A percentile compares a stretch with the other conserved stretches of the same genome.
Evolutionary conservation across 2,329 filamentous ascomycete genomes (phyloP).

Genomic region (Cordyceps tenuipes): DNA sequence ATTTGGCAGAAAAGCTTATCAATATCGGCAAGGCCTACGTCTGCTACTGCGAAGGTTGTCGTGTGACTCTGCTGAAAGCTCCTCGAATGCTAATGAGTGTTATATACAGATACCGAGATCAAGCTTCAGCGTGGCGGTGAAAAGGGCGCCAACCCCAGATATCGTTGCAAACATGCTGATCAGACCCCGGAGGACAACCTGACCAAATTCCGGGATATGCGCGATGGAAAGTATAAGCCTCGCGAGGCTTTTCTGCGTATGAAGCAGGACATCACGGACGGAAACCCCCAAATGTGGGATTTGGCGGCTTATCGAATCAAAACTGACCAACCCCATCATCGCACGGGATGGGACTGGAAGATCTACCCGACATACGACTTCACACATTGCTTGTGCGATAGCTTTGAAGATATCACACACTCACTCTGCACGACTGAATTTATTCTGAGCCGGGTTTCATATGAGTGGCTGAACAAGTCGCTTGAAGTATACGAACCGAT

Average conservation of each 20-base stretch:
- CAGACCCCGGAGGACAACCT: slow-evolving; percentile 69
- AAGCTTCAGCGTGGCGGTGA: slow-evolving; percentile 80
- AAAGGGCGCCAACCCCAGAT: slow-evolving; percentile 55
- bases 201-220: slow-evolving; percentile 79
- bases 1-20: slow-evolving; percentile 80
- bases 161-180: slow-evolving; percentile 71
- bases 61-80: too few species aligned
- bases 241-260: slow-evolving; percentile 80
- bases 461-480: slow-evolving; percentile 80
- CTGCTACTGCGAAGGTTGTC: slow-evolving; percentile 61
- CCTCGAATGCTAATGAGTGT: not conserved
- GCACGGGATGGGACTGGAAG: slow-evolving; percentile 76
- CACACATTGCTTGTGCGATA: slow-evolving; percentile 84
- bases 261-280: slow-evolving; percentile 79
- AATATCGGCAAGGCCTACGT: slow-evolving; percentile 66
- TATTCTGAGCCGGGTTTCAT: slow-evolving; percentile 72
- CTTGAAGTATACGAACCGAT: slow-evolving; percentile 83
- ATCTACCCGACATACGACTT: slow-evolving; percentile 97
- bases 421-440: slow-evolving; percentile 93
- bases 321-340: slow-evolving; percentile 61
- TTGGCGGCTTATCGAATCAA: slow-evolving; percentile 81
- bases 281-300: slow-evolving; percentile 96
- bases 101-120: slow-evolving; percentile 57
- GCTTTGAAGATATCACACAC: slow-evolving; percentile 85
- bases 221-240: slow-evolving; percentile 81